Evolutionary conservation across 768 basidiomycete species (phyloP), one percentile per base, ranked within the genome.

Genomic region (Russula brevipes): DNA sequence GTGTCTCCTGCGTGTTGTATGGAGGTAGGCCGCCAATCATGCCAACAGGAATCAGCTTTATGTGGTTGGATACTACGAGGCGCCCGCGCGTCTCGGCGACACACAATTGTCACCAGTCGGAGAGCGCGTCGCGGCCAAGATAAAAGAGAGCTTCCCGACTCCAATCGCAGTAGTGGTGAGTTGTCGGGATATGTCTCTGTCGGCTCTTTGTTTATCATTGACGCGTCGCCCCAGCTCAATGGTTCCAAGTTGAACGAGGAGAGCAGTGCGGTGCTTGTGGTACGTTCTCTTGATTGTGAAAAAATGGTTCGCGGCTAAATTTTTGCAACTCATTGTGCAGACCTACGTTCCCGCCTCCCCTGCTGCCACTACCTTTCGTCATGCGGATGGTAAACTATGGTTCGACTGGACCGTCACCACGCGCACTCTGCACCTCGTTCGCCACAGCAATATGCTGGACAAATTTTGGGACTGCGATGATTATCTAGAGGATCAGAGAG

Each of bases 381-480:
- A 2, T 31, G 58, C 8, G 49, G 39, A 38, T 4, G 19, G 14
- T 41, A 59, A 41, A 44, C 54, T 64, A 24, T 50, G 39, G 33
- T 55, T 64, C 30, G 16, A 54, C 17, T 24, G 4, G 47, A 10
- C 58, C 0, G 30, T 80, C 4, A 84, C 86, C 0, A 65, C 70
- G 5, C 78, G 76, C 11, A 83, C 86, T 1, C 70, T 82, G 14
- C 68, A 72, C 4, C 74, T 84, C 1, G 83, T 87, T 16, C 77
- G 76, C 44, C 79, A 84, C 49, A 70, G 75, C 46, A 76, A 75
- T n/a, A 72, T 79, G 56, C 85, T 87, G 60, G 74, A 79, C 61
- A 76, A 79, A 52, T 85, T 92, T 61, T 86, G 85, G 4, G 90
- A 92, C 72, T 91, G 91, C 65, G 90, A 92, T 61, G 90, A 91